Percentiles rank a stretch among this genome's conserved stretches.
phyloP scores from a whole-genome alignment of 2,329 filamentous ascomycete genomes.

The Coleophoma cylindrospora region DNA sequence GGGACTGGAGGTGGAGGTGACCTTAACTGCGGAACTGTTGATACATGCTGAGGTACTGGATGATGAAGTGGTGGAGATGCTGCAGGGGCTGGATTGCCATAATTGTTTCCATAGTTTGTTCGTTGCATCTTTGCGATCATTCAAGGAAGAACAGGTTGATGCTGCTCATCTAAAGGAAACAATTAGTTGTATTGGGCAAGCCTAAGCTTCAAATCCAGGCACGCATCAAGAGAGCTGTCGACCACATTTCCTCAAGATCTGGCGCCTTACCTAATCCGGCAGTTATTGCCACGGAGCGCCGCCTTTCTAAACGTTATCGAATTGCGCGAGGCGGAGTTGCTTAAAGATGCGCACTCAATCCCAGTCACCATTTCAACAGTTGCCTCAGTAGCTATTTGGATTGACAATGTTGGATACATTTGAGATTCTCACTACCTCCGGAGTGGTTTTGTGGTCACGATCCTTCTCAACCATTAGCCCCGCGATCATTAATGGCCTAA shows the following conservation, averaged over 20 bases:
- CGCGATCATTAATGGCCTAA: conserved; percentile 87
- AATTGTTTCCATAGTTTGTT: conserved; percentile 62
- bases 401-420: conserved; percentile 84
- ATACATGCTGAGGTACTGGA: conserved; percentile 96
- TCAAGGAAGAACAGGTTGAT: not conserved
- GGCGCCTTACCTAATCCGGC: conserved; percentile 2
- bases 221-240: not conserved
- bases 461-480: conserved; percentile 76
- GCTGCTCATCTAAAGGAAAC: not conserved
- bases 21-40: conserved; percentile 92
- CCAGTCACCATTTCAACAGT: not conserved
- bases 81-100: conserved; percentile 63
- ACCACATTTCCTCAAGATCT: conserved; percentile 3
- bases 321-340: not conserved
- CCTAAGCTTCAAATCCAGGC: not conserved
- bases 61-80: conserved; percentile 92
- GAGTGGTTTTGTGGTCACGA: conserved; percentile 94
- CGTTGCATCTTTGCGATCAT: conserved; percentile 65
- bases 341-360: conserved; percentile 1
- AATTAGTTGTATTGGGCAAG: not conserved
- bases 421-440: conserved; percentile 92
- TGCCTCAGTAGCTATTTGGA: not conserved
- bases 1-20: conserved; percentile 81
- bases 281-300: not conserved
- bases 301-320: not conserved